Evolutionary conservation across 2,329 filamentous ascomycete genomes (phyloP), one percentile per base, ranked within the genome.

Genomic region (Paramyrothecium roridum): DNA sequence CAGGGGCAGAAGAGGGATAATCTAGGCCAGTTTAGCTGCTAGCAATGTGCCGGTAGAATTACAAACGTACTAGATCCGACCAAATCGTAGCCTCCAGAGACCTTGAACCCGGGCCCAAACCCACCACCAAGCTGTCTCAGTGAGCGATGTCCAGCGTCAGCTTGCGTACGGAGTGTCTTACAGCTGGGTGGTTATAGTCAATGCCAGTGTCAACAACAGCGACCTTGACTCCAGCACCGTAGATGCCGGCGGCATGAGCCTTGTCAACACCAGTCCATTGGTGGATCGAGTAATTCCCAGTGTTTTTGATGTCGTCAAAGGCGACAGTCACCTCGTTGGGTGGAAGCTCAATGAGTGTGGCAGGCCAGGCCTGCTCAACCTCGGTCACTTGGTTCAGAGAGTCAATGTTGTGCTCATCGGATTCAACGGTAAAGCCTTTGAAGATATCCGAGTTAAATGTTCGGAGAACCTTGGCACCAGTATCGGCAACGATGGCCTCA

Each of bases 181-280:
- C 51, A 22, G 50, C 57, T 8, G 53, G 50, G 30, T 68, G 66
- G 0, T 55, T 56, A 37, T 67, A 68, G 40, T 60, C 59, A 19
- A 63, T 54, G 1, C 66, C 66, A 3, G 58, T 63, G 50, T 68
- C 65, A 22, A 68, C 59, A 10, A 68, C 50, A 16, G 58, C 65
- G 23, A 68, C 56, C 51, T 58, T 62, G 30, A 61, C 63, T 2
- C 63, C 63, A 22, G 60, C 54, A 20, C 65, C 65, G 3, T 57
- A 34, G n/a, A 63, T 57, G 2, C 65, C 65, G 3, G 55, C 50
- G 12, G 53, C 56, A 20, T 68, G 65, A 1, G 65, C 55, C 37
- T 59, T 59, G 21, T 58, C 57, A 2, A 68, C 65, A 16, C 63
- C 62, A 2, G 64, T 66, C 23, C 56, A 50, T 23, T 55, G 46